These are phyloP conservation scores for Trichosporon sp. DNA, from an alignment of 1,284 basidiomycete genomes.

Conservation along the genomic window DNA sequence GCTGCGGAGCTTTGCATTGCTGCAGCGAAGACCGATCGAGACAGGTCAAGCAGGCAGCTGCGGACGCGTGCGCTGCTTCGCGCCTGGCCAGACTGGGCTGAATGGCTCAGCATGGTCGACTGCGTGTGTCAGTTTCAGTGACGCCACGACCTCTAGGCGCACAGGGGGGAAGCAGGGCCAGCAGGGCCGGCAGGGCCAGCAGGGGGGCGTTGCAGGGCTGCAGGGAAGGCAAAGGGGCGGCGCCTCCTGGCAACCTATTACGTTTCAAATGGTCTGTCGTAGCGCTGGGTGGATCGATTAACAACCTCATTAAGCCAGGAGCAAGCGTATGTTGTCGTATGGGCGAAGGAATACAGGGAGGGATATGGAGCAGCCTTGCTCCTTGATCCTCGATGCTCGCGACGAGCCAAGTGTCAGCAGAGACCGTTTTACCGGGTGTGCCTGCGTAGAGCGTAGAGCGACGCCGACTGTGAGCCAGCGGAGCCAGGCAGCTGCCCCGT, in stretches of 20 bases:
- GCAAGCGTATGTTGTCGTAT: background rate
- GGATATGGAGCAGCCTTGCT: background rate
- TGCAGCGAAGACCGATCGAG: background rate
- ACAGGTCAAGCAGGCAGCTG: background rate
- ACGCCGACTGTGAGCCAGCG: too few species aligned
- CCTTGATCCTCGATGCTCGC: background rate
- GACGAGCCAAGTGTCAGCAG: background rate
- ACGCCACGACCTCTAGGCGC: background rate
- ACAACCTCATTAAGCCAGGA: background rate
- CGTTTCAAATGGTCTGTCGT: background rate
- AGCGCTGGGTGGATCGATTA: background rate
- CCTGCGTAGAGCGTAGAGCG: background rate
- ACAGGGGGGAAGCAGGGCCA: background rate
- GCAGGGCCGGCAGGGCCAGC: too few species aligned
- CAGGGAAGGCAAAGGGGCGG: background rate
- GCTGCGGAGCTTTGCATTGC: too few species aligned
- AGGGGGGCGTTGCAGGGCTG: background rate
- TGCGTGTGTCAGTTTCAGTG: slow-evolving; percentile 18
- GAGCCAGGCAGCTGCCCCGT: too few species aligned
- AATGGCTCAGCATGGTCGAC: background rate
- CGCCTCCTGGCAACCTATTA: background rate
- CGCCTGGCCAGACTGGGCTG: too few species aligned
- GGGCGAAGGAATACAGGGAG: background rate
- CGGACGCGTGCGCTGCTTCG: background rate
- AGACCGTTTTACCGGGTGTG: background rate